Conservation (phyloP, 495 filamentous ascomycete species). For the Cudoniella acicularis region DNA sequence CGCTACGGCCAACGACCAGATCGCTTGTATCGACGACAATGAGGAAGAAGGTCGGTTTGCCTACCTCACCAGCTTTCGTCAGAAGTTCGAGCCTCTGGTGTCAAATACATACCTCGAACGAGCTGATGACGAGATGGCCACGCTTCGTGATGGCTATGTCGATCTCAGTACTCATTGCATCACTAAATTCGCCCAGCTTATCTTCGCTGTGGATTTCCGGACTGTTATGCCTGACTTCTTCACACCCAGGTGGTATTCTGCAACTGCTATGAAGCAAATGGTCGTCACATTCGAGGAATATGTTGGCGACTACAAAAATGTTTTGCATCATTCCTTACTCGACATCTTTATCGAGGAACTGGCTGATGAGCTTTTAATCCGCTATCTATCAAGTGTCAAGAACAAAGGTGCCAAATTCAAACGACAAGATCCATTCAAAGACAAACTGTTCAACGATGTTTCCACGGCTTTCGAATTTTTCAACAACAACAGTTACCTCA, state of each 20-base stretch:
- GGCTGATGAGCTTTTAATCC: constrained; percentile 79
- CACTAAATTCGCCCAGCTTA: constrained; percentile 71
- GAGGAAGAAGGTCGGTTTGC: constrained; percentile 65
- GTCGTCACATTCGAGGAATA: constrained; percentile 93
- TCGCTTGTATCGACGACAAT: constrained; percentile 90
- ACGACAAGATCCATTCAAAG: constrained; percentile 73
- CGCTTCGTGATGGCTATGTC: constrained; percentile 83
- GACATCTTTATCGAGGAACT: constrained; percentile 91
- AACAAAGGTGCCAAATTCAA: constrained; percentile 91
- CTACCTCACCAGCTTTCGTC: constrained; percentile 77
- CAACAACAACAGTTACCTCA: constrained; percentile 45
- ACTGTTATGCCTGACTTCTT: constrained; percentile 83
- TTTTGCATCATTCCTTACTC: constrained; percentile 77
- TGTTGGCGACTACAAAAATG: constrained; percentile 73
- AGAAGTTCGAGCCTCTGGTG: constrained; percentile 73
- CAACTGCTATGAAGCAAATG: constrained; percentile 81
- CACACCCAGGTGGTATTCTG: constrained; percentile 80
- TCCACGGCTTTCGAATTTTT: constrained; percentile 80
- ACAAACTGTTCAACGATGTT: constrained; percentile 88
- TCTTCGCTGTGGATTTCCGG: constrained; percentile 85
- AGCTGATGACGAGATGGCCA: constrained; percentile 65
- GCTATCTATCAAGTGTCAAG: constrained; percentile 80
- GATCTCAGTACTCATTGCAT: constrained; percentile 91
- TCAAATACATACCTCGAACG: constrained; percentile 73
- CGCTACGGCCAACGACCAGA: constrained; percentile 97